phyloP scores from a whole-genome alignment of 2,329 filamentous ascomycete genomes.

The Shiraia sp. region DNA sequence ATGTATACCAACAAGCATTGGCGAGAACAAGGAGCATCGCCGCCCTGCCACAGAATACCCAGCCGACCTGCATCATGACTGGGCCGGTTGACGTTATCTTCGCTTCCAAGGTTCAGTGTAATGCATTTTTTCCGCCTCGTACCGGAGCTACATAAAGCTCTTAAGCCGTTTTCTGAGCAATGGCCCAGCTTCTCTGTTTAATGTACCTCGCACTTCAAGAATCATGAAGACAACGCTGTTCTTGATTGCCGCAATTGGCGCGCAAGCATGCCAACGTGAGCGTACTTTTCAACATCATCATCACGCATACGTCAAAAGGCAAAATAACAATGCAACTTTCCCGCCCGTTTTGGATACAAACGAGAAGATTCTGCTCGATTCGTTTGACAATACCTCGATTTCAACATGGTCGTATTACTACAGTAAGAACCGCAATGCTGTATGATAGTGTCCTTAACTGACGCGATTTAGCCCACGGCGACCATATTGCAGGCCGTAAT shows the following conservation, averaged over 20 bases:
- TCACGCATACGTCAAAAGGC: conserved; percentile 32
- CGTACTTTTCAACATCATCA: conserved; percentile 24
- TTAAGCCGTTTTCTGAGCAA: conserved; percentile 1
- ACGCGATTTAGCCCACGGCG: conserved; percentile 32
- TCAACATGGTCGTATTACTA: conserved; percentile 46
- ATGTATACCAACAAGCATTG: conserved; percentile 6
- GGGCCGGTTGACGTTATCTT: conserved; percentile 24
- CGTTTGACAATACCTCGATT: conserved; percentile 48
- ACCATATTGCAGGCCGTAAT: conserved; percentile 39
- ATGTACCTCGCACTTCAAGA: conserved; percentile 1
- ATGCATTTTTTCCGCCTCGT: neutral
- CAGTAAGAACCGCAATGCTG: conserved; percentile 19
- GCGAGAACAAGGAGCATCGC: conserved; percentile 7
- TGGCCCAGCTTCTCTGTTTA: conserved; percentile 6
- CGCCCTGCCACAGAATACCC: neutral
- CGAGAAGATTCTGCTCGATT: conserved; percentile 46
- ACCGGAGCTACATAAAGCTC: conserved; percentile 17
- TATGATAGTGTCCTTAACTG: conserved; percentile 5
- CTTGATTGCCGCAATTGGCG: conserved; percentile 34
- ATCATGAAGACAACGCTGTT: conserved; percentile 34
- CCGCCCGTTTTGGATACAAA: conserved; percentile 40
- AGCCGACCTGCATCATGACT: conserved; percentile 3
- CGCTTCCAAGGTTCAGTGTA: neutral
- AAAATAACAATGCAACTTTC: conserved; percentile 28
- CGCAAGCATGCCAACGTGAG: conserved; percentile 41